Evolutionary conservation across 371 early-diverging fungal species (phyloP).

Genomic region (Gilbertella persicaria): DNA sequence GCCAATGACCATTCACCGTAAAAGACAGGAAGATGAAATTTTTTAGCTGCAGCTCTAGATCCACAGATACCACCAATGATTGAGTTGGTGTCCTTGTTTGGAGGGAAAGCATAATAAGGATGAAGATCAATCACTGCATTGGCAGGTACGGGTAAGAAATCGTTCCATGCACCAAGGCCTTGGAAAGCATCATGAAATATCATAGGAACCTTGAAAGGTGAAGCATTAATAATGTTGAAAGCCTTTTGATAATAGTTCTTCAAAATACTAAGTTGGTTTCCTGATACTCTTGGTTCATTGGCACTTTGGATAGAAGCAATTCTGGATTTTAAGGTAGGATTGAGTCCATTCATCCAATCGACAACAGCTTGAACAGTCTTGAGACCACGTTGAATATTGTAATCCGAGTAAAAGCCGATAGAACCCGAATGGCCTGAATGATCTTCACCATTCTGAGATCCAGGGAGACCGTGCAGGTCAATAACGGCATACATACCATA

Average conservation of each 20-base stretch:
- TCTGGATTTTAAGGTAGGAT: conserved; percentile 8
- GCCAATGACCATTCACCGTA: conserved; percentile 36
- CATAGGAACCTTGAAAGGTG: conserved; percentile 32
- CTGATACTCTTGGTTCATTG: conserved; percentile 26
- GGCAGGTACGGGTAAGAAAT: conserved; percentile 28
- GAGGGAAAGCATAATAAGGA: conserved; percentile 38
- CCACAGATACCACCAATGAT: conserved; percentile 24
- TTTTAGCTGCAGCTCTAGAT: not conserved
- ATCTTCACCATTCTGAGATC: conserved; percentile 61
- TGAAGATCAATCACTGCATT: conserved; percentile 39
- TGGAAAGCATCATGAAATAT: conserved; percentile 38
- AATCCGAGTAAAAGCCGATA: conserved; percentile 22
- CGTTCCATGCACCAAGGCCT: conserved; percentile 25
- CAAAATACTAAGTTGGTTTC: conserved; percentile 7
- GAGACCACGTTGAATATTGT: conserved; percentile 28
- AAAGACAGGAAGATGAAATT: conserved; percentile 32
- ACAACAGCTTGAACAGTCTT: conserved; percentile 30
- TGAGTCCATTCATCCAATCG: conserved; percentile 34
- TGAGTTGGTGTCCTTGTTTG: not conserved
- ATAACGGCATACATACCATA: conserved; percentile 59
- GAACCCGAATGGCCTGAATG: conserved; percentile 42
- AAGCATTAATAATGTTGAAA: conserved; percentile 20
- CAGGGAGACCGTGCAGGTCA: conserved; percentile 67
- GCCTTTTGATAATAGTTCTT: conserved; percentile 26
- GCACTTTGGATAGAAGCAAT: conserved; percentile 30